Conservation (phyloP, 2,329 filamentous ascomycete species). For the Rhynchosporium secalis region DNA sequence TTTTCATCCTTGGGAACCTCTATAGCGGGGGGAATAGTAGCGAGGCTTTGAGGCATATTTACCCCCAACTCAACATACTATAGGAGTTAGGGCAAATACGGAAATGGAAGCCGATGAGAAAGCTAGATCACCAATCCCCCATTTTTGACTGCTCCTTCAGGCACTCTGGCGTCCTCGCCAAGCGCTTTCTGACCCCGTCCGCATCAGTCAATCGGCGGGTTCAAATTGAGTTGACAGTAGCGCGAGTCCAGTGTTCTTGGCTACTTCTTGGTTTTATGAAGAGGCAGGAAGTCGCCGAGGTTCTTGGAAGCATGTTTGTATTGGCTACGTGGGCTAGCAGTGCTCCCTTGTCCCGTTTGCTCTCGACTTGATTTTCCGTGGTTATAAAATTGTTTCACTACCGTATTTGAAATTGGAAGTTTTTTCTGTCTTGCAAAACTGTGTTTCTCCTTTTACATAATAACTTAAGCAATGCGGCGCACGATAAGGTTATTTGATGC, state of each 20-base stretch:
- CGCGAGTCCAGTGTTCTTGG: neutral
- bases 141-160: neutral
- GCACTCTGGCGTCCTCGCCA: neutral
- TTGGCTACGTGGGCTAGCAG: neutral
- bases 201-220: slow-evolving; percentile 4
- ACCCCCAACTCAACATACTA: too few species aligned
- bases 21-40: too few species aligned
- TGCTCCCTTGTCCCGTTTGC: too few species aligned
- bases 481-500: slow-evolving; percentile 13
- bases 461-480: neutral
- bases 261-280: neutral
- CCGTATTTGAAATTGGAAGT: neutral
- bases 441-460: too few species aligned
- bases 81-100: neutral
- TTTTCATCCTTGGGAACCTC: too few species aligned
- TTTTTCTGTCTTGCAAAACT: neutral
- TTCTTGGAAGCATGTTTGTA: neutral
- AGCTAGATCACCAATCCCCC: neutral
- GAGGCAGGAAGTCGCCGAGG: neutral
- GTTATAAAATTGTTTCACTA: too few species aligned
- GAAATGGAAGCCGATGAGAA: neutral
- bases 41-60: too few species aligned
- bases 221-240: slow-evolving; percentile 10
- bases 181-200: neutral
- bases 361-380: too few species aligned